phyloP scores from a whole-genome alignment of 495 filamentous ascomycete species.

The Hapsidospora chrysogenum region DNA sequence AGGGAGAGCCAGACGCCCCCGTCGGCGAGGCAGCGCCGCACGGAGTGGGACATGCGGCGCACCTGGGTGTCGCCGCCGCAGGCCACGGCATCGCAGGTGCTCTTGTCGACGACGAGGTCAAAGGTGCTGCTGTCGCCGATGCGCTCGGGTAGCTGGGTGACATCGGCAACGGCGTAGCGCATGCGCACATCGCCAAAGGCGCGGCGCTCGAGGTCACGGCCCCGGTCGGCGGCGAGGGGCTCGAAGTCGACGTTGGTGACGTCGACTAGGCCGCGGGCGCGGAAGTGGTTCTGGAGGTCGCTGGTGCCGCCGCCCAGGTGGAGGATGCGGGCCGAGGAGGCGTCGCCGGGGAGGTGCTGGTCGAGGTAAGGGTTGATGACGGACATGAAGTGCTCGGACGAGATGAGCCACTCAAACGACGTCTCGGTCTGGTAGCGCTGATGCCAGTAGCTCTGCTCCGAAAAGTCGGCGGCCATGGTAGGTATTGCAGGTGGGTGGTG shows the following conservation, averaged over 20 bases:
- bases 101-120: constrained; percentile 22
- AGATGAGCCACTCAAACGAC: constrained; percentile 22
- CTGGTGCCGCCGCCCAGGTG: constrained; percentile 25
- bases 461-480: constrained; percentile 16
- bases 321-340: constrained; percentile 11
- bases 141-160: constrained; percentile 7
- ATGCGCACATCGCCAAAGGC: constrained; percentile 17
- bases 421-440: constrained; percentile 17
- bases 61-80: constrained; percentile 16
- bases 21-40: constrained; percentile 10
- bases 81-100: constrained; percentile 22
- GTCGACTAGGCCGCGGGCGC: constrained; percentile 11
- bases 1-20: constrained; percentile 22
- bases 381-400: constrained; percentile 16
- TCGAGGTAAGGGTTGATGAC: constrained; percentile 14
- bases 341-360: not conserved
- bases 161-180: constrained; percentile 19
- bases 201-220: constrained; percentile 12
- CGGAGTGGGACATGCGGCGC: constrained; percentile 10
- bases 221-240: constrained; percentile 18
- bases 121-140: constrained; percentile 5
- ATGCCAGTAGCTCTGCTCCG: constrained; percentile 24
- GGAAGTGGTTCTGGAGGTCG: constrained; percentile 20
- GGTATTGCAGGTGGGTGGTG: too few relatives aligned
- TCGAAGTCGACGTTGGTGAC: constrained; percentile 27